These are phyloP conservation scores for Tylopilus sp. DNA, from an alignment of 1,284 basidiomycete species.

Conservation along the genomic window DNA sequence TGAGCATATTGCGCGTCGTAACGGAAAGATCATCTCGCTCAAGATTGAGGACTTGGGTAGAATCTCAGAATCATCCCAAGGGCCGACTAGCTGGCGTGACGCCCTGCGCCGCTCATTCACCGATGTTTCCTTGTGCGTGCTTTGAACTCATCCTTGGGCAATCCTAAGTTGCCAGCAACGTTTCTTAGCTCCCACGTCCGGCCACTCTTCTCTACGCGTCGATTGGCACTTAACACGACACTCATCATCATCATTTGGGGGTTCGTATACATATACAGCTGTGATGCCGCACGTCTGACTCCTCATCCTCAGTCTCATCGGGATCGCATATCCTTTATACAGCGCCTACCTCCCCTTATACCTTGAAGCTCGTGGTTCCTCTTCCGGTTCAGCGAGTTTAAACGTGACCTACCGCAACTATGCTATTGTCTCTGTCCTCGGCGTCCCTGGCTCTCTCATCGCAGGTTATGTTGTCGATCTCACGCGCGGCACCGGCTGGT, in stretches of 20 bases:
- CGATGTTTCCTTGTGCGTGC: constrained; percentile 39
- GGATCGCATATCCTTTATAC: constrained; percentile 59
- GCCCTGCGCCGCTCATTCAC: constrained; percentile 39
- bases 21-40: constrained; percentile 45
- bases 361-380: constrained; percentile 40
- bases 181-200: constrained; percentile 41
- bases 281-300: not conserved
- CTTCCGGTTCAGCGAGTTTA: constrained; percentile 30
- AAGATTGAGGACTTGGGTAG: constrained; percentile 43
- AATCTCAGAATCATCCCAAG: constrained; percentile 25
- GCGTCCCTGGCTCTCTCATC: constrained; percentile 55
- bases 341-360: constrained; percentile 51
- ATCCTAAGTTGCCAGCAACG: not conserved
- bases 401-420: constrained; percentile 46
- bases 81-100: constrained; percentile 25
- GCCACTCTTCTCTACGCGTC: constrained; percentile 48
- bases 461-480: constrained; percentile 54
- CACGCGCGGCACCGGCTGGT: constrained; percentile 30
- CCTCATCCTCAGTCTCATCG: constrained; percentile 39
- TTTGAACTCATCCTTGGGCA: not conserved
- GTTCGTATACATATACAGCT: constrained; percentile 21
- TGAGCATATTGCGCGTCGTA: constrained; percentile 47
- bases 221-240: constrained; percentile 47
- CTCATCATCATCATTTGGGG: constrained; percentile 54
- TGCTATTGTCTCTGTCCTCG: constrained; percentile 45